Evolutionary conservation across 148 eudicot species (phyloP).

Genomic region (Pouteria glomerata): DNA sequence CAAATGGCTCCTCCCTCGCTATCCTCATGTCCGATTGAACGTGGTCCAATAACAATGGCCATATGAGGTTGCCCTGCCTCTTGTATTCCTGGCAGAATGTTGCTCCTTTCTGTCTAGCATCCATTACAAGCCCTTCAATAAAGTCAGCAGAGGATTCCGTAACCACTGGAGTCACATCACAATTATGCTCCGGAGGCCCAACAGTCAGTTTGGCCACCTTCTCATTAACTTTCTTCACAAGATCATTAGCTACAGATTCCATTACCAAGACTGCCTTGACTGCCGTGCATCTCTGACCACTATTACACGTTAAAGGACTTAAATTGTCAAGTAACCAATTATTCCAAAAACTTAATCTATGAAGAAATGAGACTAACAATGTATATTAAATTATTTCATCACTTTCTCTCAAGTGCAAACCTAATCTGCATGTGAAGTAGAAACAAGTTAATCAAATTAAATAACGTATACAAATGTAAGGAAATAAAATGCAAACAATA

Average conservation of each 20-base stretch:
- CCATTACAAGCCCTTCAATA: conserved; percentile 85
- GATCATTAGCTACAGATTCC: conserved; percentile 80
- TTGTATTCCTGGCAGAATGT: conserved; percentile 93
- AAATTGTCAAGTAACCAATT: too few relatives aligned
- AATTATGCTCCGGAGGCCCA: conserved; percentile 94
- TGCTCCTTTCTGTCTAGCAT: conserved; percentile 88
- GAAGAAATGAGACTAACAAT: too few relatives aligned
- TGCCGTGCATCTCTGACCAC: conserved; percentile 99
- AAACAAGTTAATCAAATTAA: too few relatives aligned
- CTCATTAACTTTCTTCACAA: conserved; percentile 82
- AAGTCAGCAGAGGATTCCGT: conserved; percentile 94
- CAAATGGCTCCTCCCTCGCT: conserved; percentile 73
- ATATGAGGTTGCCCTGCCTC: conserved; percentile 92
- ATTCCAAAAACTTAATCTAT: too few relatives aligned
- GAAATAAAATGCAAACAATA: too few relatives aligned
- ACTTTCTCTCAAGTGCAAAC: too few relatives aligned
- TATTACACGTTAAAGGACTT: conserved; percentile 29
- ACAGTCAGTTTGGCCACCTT: conserved; percentile 79
- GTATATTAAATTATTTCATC: too few relatives aligned
- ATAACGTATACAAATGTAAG: too few relatives aligned
- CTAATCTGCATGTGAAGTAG: too few relatives aligned
- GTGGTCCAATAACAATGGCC: conserved; percentile 88
- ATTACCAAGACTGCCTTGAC: conserved; percentile 90
- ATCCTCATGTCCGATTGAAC: conserved; percentile 73
- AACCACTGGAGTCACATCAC: conserved; percentile 93